Base-by-base conservation (phyloP, 2,329 filamentous ascomycete genomes). In the Pseudogymnoascus sp. region DNA sequence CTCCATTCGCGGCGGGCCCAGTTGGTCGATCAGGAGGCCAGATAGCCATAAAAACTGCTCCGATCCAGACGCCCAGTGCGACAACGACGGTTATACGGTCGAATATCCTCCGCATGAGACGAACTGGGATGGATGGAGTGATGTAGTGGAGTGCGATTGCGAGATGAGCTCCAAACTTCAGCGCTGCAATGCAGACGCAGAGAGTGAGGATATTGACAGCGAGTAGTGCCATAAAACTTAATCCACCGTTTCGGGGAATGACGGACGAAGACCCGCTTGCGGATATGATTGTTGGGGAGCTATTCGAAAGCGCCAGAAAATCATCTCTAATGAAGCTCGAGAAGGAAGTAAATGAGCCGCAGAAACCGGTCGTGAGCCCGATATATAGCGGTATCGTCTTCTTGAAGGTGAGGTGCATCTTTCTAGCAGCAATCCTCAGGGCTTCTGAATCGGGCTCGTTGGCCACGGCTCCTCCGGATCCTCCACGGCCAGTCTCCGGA, bases 311-410 rank as follows among this genome's bases (percentile, higher is more conserved):
- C 0, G 90, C 88, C 21, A 96, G 81, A 72, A 96, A 96, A 12
- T 82, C 76, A 69, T 96, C 93, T 5, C 90, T 83, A 55, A 93
- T 87, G 72, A 96, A 96, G 18, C 88, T 86, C 0, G 92, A 96
- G 75, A 96, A 96, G 8, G 89, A 93, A 0, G 93, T 97, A 70
- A 95, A 90, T 67, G 89, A 93, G 65, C 93, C 91, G 70, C 91
- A 96, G 74, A 95, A 95, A 9, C 89, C 93, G 0, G 89, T 96
- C 0, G 90, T 85, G 5, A 97, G 83, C 60, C 90, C 93, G 63
- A 96, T 88, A 71, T 96, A 96, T 0, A 96, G 79, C 0, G 93
- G 93, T 28, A 96, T 89, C 0, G 89, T 90, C 78, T 96, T 96
- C 73, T 96, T 96, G 28, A 80, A 76, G 4, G 85, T 79, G 38